Evolutionary conservation across 441 rosid genomes (phyloP), one percentile per base, ranked within the genome.

Genomic region (Sinapis alba): DNA sequence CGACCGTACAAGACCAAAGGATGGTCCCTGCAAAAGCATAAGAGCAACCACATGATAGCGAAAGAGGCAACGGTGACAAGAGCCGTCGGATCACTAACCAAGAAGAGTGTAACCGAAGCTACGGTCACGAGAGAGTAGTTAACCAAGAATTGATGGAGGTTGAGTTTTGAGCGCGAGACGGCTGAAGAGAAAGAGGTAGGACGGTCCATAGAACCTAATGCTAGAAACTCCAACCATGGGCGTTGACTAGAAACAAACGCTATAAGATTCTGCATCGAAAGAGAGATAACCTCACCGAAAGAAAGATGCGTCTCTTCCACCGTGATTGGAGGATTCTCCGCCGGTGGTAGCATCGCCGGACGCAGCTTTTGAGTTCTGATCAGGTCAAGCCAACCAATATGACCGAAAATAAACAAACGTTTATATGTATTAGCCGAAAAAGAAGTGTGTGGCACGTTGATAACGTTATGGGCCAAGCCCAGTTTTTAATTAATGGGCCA

Each of bases 211-310:
- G 76, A 59, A n/a, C 76, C 72, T 71, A 83, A 64, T 19, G 83
- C 69, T 68, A 87, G 57, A 67, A 85, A 83, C 54, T 82, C 84
- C 8, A 80, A 80, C 83, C 85, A 86, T 86, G 86, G 89, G 67
- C 86, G 86, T 71, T 81, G 83, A 64, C 41, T 67, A 73, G 86
- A 81, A 74, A 83, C 26, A 62, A 70, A 19, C 59, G 81, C 65
- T n/a, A 76, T 66, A 9, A 87, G 63, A 72, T 86, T 87, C 10
- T 86, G 82, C 34, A 84, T 38, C 19, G 88, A 88, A 12, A 80
- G 78, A 20, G 79, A 77, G 58, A 86, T n/a, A 57, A 80, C 83
- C 45, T 80, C 81, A 12, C 58, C 30, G 38, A 62, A 30, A 18
- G 86, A 82, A 43, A 72, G 41, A 56, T 12, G 20, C 0, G 21